Base-by-base conservation (phyloP, 202 grass and related monocot genomes). In the Elaeis oleifera region DNA sequence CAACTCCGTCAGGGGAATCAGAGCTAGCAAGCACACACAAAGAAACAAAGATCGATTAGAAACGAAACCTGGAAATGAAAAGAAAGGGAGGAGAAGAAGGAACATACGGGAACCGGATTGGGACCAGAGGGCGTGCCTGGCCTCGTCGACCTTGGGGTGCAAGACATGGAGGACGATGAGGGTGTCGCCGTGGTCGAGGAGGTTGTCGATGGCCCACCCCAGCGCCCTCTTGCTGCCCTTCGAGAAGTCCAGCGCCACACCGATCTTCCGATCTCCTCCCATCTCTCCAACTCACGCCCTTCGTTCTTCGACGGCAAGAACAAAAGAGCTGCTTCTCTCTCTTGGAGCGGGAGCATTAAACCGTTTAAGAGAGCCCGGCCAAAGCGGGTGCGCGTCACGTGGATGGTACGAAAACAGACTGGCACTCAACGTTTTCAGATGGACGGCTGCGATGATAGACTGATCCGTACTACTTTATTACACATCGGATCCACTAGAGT, bases 171-270 rank as follows among this genome's bases (percentile, higher is more conserved):
- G 49, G 51, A 97, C 74, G 74, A 91, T 24, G 65, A 97, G 61
- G 69, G 82, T 86, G 63, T 97, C 92, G 52, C 87, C 84, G 5
- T 57, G 28, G 58, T 69, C 78, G 54, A 97, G 65, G 25, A 97
- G 77, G 77, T 97, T 92, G 44, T 60, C 44, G 69, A 84, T 64
- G 54, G 88, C 65, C 88, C 92, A 97, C 18, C 61, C 58, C 21
- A 92, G 79, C 59, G 88, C 92, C 71, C 74, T 52, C 84, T 86
- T 97, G 74, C 84, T 79, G 81, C 81, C 91, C 2, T 69, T 74
- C 18, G 92, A 97, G 84, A 89, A 91, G 78, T 97, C 92, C 69
- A 89, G 70, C 13, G 92, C 92, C 71, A 97, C 82, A 23, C 77
- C 92, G 60, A 97, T 70, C 79, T 70, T 81, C 13, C 72, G 85